Conservation (phyloP, 2,329 filamentous ascomycete genomes). For the Gyromitra esculenta region DNA sequence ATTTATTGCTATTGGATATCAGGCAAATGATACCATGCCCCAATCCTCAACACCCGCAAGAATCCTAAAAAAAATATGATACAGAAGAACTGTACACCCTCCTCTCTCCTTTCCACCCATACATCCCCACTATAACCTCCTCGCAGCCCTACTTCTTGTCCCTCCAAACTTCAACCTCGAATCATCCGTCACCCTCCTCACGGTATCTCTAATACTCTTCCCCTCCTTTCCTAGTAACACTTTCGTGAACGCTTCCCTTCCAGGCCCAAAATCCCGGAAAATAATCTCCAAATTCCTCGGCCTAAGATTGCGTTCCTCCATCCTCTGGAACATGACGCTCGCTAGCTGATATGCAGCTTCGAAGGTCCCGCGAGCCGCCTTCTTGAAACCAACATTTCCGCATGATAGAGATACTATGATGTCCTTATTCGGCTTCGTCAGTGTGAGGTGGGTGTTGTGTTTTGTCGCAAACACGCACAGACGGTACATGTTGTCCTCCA, state of each 20-base stretch:
- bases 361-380: slow-evolving; percentile 80
- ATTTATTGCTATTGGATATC: neutral
- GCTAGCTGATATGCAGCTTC: slow-evolving; percentile 92
- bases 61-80: slow-evolving; percentile 28
- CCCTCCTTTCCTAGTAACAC: slow-evolving; percentile 88
- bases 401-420: slow-evolving; percentile 81
- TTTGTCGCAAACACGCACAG: slow-evolving; percentile 87
- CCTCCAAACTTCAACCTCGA: slow-evolving; percentile 97
- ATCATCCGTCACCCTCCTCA: slow-evolving; percentile 81
- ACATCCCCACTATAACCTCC: slow-evolving; percentile 70
- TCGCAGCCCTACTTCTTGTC: slow-evolving; percentile 82
- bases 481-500: slow-evolving; percentile 70
- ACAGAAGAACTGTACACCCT: slow-evolving; percentile 25
- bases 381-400: slow-evolving; percentile 91
- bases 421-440: slow-evolving; percentile 81
- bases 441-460: slow-evolving; percentile 94
- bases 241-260: slow-evolving; percentile 89
- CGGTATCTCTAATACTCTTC: slow-evolving; percentile 75
- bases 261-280: slow-evolving; percentile 83
- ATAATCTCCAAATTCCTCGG: slow-evolving; percentile 82
- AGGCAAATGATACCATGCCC: slow-evolving; percentile 23
- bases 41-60: slow-evolving; percentile 10
- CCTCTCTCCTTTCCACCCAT: neutral
- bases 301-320: slow-evolving; percentile 81
- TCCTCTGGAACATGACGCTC: slow-evolving; percentile 81